Evolutionary conservation across 1,284 basidiomycete species (phyloP).

Genomic region (Ustilago curta): DNA sequence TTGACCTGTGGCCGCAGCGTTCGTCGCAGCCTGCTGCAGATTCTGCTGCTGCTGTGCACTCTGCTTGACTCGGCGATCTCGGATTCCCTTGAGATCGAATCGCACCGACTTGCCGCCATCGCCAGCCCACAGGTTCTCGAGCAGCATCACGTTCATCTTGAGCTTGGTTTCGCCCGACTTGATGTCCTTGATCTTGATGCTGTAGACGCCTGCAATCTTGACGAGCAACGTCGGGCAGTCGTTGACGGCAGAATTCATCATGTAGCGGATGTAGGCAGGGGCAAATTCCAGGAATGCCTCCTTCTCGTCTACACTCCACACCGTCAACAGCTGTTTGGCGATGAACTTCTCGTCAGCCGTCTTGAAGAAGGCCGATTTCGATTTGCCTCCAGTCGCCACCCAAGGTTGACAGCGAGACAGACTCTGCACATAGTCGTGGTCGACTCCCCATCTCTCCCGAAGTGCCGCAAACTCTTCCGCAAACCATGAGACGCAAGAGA

Average conservation of each 20-base stretch:
- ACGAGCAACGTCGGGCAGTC: slow-evolving; percentile 61
- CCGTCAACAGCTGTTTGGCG: slow-evolving; percentile 61
- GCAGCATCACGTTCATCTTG: slow-evolving; percentile 63
- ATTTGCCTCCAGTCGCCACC: slow-evolving; percentile 59
- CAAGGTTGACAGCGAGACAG: slow-evolving; percentile 57
- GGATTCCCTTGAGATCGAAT: slow-evolving; percentile 64
- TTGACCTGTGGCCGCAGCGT: slow-evolving; percentile 18
- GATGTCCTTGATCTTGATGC: slow-evolving; percentile 64
- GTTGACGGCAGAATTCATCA: slow-evolving; percentile 56
- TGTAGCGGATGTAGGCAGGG: slow-evolving; percentile 62
- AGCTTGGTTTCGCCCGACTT: slow-evolving; percentile 55
- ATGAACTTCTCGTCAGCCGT: slow-evolving; percentile 58
- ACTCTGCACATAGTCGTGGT: slow-evolving; percentile 56
- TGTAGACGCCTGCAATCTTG: slow-evolving; percentile 65
- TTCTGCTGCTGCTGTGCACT: slow-evolving; percentile 43
- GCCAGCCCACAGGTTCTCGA: slow-evolving; percentile 62
- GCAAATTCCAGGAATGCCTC: slow-evolving; percentile 65
- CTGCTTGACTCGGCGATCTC: slow-evolving; percentile 56
- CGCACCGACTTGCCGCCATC: slow-evolving; percentile 49
- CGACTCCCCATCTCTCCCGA: slow-evolving; percentile 57
- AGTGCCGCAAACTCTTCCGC: slow-evolving; percentile 63
- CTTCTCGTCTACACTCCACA: slow-evolving; percentile 64
- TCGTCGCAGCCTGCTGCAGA: slow-evolving; percentile 29
- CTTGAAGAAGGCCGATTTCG: slow-evolving; percentile 60
- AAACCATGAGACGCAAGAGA: slow-evolving; percentile 65